These are phyloP conservation scores for Hortaea werneckii DNA, from an alignment of 2,329 filamentous ascomycete species.

Conservation along the genomic window DNA sequence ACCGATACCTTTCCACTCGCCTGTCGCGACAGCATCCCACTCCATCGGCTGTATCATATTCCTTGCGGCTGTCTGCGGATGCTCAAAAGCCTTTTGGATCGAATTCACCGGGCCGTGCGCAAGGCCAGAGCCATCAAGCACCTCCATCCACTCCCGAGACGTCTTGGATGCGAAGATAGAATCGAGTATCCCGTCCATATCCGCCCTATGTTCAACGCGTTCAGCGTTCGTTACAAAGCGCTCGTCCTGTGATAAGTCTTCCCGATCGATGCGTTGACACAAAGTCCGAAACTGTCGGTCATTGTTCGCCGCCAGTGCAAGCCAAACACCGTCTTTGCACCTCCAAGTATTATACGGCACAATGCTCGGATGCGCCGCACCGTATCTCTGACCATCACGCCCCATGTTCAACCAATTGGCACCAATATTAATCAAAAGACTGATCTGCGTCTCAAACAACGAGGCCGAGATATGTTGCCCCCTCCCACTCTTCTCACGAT, in stretches of 20 bases:
- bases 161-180: slow-evolving; percentile 26
- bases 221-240: slow-evolving; percentile 21
- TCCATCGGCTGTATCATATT: slow-evolving; percentile 17
- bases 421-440: slow-evolving; percentile 34
- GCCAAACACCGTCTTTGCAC: slow-evolving; percentile 22
- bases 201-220: slow-evolving; percentile 23
- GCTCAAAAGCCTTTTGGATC: slow-evolving; percentile 34
- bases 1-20: slow-evolving; percentile 18
- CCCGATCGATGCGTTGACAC: slow-evolving; percentile 14
- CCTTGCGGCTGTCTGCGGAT: slow-evolving; percentile 34
- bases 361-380: slow-evolving; percentile 38
- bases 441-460: slow-evolving; percentile 37
- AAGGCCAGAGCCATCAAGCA: slow-evolving; percentile 35
- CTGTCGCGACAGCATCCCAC: slow-evolving; percentile 14
- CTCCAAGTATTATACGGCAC: slow-evolving; percentile 39
- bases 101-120: slow-evolving; percentile 39
- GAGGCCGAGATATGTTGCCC: slow-evolving; percentile 37
- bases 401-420: slow-evolving; percentile 31
- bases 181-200: slow-evolving; percentile 28
- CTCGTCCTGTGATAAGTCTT: slow-evolving; percentile 19
- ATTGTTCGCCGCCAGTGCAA: slow-evolving; percentile 19
- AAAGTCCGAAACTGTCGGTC: slow-evolving; percentile 31
- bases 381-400: slow-evolving; percentile 34
- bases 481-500: slow-evolving; percentile 28
- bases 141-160: slow-evolving; percentile 31